Conservation (phyloP, 192 early-diverging fungal species). For the Diversispora epigaea region DNA sequence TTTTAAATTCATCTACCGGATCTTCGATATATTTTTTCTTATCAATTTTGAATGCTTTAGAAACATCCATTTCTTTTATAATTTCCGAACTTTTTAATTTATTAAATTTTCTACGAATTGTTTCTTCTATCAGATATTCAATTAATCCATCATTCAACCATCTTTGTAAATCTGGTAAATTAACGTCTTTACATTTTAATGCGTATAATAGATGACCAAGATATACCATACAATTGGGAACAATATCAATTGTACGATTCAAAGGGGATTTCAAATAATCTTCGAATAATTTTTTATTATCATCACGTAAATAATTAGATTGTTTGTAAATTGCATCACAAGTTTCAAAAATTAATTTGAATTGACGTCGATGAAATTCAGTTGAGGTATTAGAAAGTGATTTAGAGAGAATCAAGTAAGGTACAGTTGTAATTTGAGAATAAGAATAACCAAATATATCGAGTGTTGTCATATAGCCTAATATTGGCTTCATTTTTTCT, state of each 20-base stretch:
- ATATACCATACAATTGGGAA: conserved; percentile 43
- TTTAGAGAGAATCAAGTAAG: conserved; percentile 41
- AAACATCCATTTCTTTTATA: conserved; percentile 33
- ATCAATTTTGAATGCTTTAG: conserved; percentile 35
- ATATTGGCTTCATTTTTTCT: conserved; percentile 46
- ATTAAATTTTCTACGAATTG: conserved; percentile 40
- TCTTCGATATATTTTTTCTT: conserved; percentile 30
- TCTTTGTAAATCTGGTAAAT: conserved; percentile 14
- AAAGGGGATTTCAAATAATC: conserved; percentile 34
- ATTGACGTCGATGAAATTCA: conserved; percentile 41
- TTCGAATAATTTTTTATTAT: conserved; percentile 38
- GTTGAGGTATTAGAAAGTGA: conserved; percentile 38
- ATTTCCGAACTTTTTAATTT: conserved; percentile 22
- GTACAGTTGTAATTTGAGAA: conserved; percentile 43
- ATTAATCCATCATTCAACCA: conserved; percentile 34
- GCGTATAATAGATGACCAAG: conserved; percentile 47
- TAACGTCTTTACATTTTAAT: conserved; percentile 39
- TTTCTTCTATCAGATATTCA: conserved; percentile 39
- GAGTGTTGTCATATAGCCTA: conserved; percentile 46
- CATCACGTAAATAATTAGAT: conserved; percentile 37
- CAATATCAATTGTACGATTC: conserved; percentile 43
- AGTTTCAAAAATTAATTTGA: conserved; percentile 42
- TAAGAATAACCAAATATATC: conserved; percentile 48
- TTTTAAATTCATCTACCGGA: conserved; percentile 28
- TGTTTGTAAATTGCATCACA: conserved; percentile 46